Percentiles rank a stretch among this genome's conserved stretches.
Evolutionary conservation across 495 filamentous ascomycete genomes (phyloP).

Genomic region (Podospora pseudoanserina): DNA sequence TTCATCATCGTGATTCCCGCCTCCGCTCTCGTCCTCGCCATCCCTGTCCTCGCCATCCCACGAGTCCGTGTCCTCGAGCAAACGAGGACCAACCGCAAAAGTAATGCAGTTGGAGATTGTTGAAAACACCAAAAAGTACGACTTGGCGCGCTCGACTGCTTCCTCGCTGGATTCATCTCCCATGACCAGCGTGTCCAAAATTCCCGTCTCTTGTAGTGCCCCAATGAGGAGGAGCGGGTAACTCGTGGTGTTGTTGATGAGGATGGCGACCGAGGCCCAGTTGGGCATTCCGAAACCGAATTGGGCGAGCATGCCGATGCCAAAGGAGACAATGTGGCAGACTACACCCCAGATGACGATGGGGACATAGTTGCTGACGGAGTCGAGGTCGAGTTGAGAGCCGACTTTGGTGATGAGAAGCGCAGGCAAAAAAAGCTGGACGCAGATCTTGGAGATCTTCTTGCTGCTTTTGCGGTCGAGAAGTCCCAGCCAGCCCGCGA

Average conservation of each 20-base stretch:
- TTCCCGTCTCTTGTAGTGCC: conserved; percentile 61
- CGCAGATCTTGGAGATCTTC: conserved; percentile 62
- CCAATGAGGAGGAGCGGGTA: conserved; percentile 67
- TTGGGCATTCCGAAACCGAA: conserved; percentile 49
- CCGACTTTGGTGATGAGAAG: conserved; percentile 69
- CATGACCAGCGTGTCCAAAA: conserved; percentile 47
- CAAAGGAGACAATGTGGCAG: conserved; percentile 43
- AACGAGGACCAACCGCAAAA: conserved; percentile 61
- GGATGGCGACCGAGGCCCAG: conserved; percentile 64
- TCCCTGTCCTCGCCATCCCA: conserved; percentile 27
- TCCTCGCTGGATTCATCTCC: conserved; percentile 41
- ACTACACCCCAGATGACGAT: conserved; percentile 42
- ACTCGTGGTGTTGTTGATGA: conserved; percentile 75
- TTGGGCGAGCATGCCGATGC: conserved; percentile 39
- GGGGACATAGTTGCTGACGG: conserved; percentile 52
- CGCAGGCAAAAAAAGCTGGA: conserved; percentile 66
- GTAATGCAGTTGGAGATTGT: conserved; percentile 41
- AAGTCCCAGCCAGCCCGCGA: conserved; percentile 56
- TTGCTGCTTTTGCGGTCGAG: conserved; percentile 54
- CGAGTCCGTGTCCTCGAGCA: conserved; percentile 40
- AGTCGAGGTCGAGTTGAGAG: conserved; percentile 56
- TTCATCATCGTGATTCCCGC: neutral
- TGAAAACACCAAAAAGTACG: conserved; percentile 63
- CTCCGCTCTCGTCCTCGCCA: neutral
- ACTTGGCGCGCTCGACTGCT: conserved; percentile 62